These are phyloP conservation scores for Musa balbisiana DNA, from an alignment of 202 grass and related monocot species.

Conservation along the genomic window DNA sequence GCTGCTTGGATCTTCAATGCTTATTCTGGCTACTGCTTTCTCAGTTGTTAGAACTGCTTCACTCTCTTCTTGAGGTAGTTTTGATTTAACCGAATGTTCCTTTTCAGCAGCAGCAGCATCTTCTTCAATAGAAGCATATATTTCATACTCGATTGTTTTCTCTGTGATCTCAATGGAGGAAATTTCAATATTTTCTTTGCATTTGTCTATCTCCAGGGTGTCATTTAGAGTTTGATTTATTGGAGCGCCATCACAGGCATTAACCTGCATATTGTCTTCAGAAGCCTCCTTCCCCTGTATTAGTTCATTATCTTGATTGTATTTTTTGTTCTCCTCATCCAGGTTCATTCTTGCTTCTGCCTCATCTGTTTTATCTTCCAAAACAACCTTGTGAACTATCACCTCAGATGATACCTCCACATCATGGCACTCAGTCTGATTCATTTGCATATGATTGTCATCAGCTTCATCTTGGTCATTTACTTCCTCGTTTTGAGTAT, in stretches of 20 bases:
- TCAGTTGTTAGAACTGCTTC: background rate
- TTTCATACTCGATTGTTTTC: background rate
- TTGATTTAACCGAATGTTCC: background rate
- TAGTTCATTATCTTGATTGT: background rate
- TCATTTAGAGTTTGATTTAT: background rate
- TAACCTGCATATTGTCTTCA: background rate
- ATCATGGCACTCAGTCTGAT: background rate
- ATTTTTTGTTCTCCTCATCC: background rate
- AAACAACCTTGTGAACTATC: background rate
- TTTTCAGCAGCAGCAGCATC: background rate
- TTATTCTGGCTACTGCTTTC: background rate
- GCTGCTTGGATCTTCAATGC: background rate
- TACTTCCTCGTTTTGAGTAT: background rate
- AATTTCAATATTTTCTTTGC: background rate
- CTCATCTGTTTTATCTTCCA: background rate
- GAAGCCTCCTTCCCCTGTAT: background rate
- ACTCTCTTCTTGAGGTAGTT: background rate
- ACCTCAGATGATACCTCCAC: background rate
- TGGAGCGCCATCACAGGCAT: background rate
- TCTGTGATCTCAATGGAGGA: background rate
- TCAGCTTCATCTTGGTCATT: background rate
- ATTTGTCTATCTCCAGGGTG: background rate
- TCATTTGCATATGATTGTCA: background rate
- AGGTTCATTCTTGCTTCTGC: background rate
- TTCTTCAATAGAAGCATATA: background rate